Evolutionary conservation across 257 asterid genomes (phyloP), one percentile per base, ranked within the genome.

Genomic region (Salvia rosmarinus): DNA sequence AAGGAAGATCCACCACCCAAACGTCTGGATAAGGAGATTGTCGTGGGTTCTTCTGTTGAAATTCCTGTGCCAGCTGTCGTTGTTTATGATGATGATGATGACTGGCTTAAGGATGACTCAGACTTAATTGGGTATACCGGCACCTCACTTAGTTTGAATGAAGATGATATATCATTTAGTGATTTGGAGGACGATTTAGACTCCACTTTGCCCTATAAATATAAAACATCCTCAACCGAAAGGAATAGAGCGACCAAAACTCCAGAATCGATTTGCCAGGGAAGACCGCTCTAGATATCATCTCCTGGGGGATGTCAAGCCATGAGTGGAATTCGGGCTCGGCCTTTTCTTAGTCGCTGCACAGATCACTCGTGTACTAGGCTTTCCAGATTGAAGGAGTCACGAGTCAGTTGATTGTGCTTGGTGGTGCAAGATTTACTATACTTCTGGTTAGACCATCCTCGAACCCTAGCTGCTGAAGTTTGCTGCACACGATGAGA

Each of bases 161-260:
- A 85, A 78, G 99, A 95, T 50, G 99, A 95, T 21, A 88, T 95
- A 73, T 95, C 99, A 4, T 95, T 95, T 76, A 95, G 99, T 79
- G 99, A 95, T 82, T 90, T 95, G 69, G 99, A 89, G 82, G 96
- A 95, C 63, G 98, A 91, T 76, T 70, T 75, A 56, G 96, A 89
- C 79, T 82, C 76, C 72, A 71, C 72, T 32, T 35, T 88, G 66
- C 95, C 98, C 70, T 21, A 71, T 21, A 91, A 84, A 70, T 68
- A 75, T 44, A 83, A 77, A 70, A 55, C 65, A 35, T 67, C 68
- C 55, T 49, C 79, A n/a, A 60, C 68, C 21, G 91, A 82, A 55
- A 67, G 68, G 80, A 80, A 57, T 80, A 37, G 21, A 71, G 63
- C 67, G 7, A 40, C 85, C 72, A 57, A 75, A 74, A 84, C 78